Percentiles rank a stretch among this genome's conserved stretches.
Conservation (phyloP, 371 early-diverging fungal species). For the Saksenaea oblongispora region DNA sequence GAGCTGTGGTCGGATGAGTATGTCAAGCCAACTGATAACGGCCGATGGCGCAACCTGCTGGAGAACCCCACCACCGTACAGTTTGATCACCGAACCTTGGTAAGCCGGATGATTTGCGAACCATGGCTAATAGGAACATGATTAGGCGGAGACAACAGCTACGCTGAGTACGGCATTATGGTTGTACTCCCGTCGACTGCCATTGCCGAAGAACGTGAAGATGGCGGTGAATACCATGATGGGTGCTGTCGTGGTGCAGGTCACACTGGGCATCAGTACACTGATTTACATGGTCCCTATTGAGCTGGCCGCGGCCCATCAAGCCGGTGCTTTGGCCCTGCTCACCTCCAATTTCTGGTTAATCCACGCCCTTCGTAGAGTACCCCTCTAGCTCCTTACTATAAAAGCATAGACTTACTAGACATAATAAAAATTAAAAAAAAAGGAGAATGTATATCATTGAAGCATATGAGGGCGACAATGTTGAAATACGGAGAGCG, state of each 20-base stretch:
- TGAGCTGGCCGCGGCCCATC: conserved; percentile 93
- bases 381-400: conserved; percentile 54
- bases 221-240: conserved; percentile 76
- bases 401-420: no score
- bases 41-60: conserved; percentile 82
- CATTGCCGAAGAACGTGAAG: conserved; percentile 69
- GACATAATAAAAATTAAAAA: neutral
- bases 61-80: conserved; percentile 96
- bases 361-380: conserved; percentile 73
- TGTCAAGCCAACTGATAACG: conserved; percentile 52
- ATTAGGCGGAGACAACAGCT: conserved; percentile 81
- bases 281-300: conserved; percentile 93
- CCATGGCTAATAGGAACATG: neutral
- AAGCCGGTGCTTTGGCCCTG: conserved; percentile 90
- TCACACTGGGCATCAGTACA: conserved; percentile 89
- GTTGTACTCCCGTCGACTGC: conserved; percentile 68
- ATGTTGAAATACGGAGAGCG: no score
- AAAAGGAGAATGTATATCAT: neutral
- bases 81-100: conserved; percentile 89
- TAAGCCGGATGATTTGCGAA: conserved; percentile 32
- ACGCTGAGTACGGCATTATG: conserved; percentile 72
- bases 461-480: no score
- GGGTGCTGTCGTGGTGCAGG: conserved; percentile 75
- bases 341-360: conserved; percentile 82
- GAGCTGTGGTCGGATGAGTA: conserved; percentile 73